These are phyloP conservation scores for Agaricales sp. DNA, from an alignment of 1,284 basidiomycete genomes.

Conservation along the genomic window DNA sequence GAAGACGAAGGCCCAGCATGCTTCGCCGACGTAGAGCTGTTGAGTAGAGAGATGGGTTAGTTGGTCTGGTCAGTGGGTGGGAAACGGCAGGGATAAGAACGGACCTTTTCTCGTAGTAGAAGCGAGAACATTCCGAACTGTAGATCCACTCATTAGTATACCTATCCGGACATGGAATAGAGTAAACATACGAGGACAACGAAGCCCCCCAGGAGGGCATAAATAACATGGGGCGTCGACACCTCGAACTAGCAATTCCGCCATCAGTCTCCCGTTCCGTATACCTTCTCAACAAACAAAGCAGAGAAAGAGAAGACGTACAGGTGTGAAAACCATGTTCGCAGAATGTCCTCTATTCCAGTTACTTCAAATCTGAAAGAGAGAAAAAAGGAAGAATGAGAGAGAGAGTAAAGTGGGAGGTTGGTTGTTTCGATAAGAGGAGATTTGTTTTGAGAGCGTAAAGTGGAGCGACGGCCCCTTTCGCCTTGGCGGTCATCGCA, in stretches of 20 bases:
- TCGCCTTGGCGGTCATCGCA: not conserved
- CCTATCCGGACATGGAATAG: constrained; percentile 3
- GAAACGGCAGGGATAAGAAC: constrained; percentile 12
- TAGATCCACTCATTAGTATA: constrained; percentile 3
- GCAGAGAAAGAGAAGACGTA: not conserved
- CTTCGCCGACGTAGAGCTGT: constrained; percentile 80
- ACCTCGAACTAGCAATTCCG: constrained; percentile 45
- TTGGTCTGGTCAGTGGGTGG: not conserved
- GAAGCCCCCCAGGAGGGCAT: constrained; percentile 80
- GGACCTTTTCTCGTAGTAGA: constrained; percentile 81
- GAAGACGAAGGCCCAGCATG: constrained; percentile 90
- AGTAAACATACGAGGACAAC: constrained; percentile 52
- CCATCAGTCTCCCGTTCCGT: not conserved
- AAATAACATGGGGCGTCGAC: constrained; percentile 63
- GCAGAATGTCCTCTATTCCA: too few species aligned
- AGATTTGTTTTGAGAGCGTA: too few species aligned
- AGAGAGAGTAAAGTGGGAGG: not conserved
- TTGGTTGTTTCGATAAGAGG: not conserved
- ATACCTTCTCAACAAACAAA: not conserved
- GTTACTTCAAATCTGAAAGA: not conserved
- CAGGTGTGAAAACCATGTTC: not conserved
- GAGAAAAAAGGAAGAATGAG: not conserved
- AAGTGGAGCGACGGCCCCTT: not conserved
- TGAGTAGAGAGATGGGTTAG: not conserved
- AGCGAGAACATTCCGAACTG: constrained; percentile 94